phyloP scores from a whole-genome alignment of 2,329 filamentous ascomycete species.

The Colletotrichum sp. region DNA sequence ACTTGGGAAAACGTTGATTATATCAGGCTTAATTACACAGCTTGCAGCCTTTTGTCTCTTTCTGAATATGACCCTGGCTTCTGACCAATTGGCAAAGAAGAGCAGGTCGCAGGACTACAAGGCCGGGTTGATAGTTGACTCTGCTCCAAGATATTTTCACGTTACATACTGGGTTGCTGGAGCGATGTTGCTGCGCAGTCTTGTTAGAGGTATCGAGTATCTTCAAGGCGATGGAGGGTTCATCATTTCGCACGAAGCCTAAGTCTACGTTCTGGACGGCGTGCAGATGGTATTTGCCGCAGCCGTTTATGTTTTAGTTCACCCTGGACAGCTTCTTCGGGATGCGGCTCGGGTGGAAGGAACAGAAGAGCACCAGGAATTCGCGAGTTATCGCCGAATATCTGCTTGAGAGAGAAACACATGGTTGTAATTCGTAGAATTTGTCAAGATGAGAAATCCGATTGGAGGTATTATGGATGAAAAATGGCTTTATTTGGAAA shows the following conservation, averaged over 20 bases:
- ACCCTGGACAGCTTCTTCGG: neutral
- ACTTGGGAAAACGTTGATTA: neutral
- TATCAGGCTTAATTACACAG: neutral
- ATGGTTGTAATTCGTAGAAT: neutral
- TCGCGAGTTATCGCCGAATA: neutral
- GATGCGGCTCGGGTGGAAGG: neutral
- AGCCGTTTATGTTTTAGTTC: neutral
- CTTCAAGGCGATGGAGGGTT: neutral
- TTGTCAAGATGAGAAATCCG: neutral
- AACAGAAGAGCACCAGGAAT: neutral
- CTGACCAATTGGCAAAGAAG: neutral
- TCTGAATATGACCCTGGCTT: neutral
- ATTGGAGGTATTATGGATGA: neutral
- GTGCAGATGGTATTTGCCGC: neutral
- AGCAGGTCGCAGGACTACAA: neutral
- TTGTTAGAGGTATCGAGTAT: neutral
- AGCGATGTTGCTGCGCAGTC: neutral
- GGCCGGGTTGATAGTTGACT: neutral
- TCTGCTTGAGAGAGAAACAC: neutral
- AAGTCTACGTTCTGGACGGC: neutral
- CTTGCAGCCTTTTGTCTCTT: neutral
- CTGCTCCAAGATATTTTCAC: neutral
- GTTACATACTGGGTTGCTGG: neutral
- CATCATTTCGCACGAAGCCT: neutral
- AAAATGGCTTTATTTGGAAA: neutral